These are phyloP conservation scores for Microstroma glucosiphilum DNA, from an alignment of 1,284 basidiomycete genomes.

Conservation along the genomic window DNA sequence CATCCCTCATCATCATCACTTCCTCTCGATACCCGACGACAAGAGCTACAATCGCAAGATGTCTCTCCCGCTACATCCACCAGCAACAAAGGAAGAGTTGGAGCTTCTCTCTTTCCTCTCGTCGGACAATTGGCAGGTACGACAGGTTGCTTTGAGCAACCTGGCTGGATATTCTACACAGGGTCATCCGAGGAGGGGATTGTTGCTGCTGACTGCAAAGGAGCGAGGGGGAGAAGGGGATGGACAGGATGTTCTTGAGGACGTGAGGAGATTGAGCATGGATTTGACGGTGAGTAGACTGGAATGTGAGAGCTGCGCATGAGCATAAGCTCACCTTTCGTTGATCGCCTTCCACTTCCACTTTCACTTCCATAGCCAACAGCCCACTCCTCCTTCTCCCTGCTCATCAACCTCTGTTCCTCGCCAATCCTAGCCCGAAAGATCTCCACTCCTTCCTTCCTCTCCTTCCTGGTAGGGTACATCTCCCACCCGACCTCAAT, in stretches of 20 bases:
- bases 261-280: conserved; percentile 74
- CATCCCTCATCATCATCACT: too few relatives aligned
- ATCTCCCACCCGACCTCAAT: conserved; percentile 81
- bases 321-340: too few relatives aligned
- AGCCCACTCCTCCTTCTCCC: conserved; percentile 90
- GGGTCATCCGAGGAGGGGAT: conserved; percentile 28
- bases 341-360: not conserved
- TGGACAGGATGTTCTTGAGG: conserved; percentile 51
- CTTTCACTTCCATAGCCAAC: conserved; percentile 53
- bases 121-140: conserved; percentile 77
- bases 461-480: conserved; percentile 80
- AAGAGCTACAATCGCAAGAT: not conserved
- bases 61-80: not conserved
- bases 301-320: not conserved
- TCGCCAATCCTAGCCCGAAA: conserved; percentile 67
- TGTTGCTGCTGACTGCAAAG: conserved; percentile 33
- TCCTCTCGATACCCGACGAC: too few relatives aligned
- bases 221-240: conserved; percentile 7
- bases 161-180: conserved; percentile 56
- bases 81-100: conserved; percentile 17
- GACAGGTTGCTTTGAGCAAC: conserved; percentile 77
- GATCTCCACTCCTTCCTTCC: conserved; percentile 65
- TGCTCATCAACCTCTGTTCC: conserved; percentile 89
- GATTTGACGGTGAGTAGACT: conserved; percentile 58
- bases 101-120: conserved; percentile 79